Conservation (phyloP, 768 basidiomycete species). For the Lactarius deliciosus region DNA sequence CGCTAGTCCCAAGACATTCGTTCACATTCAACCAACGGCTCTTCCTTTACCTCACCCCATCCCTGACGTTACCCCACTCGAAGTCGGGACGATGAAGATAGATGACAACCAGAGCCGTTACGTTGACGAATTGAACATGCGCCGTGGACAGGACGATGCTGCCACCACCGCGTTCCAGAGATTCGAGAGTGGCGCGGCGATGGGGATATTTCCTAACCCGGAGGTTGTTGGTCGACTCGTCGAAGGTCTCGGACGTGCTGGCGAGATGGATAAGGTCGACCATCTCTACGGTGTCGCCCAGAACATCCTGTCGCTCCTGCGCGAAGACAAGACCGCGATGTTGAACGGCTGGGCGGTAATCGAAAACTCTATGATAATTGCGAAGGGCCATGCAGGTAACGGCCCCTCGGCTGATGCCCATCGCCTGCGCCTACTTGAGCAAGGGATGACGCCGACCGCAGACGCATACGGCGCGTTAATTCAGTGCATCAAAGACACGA, state of each 20-base stretch:
- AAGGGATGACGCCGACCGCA: conserved; percentile 75
- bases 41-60: conserved; percentile 18
- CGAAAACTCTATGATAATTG: conserved; percentile 90
- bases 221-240: conserved; percentile 61
- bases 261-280: conserved; percentile 58
- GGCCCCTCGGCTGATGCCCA: conserved; percentile 80
- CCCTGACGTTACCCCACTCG: conserved; percentile 1
- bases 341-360: conserved; percentile 66
- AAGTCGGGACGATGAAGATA: conserved; percentile 28
- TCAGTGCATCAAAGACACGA: conserved; percentile 85
- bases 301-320: conserved; percentile 48
- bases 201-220: conserved; percentile 51
- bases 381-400: conserved; percentile 77
- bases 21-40: conserved; percentile 15
- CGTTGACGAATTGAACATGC: conserved; percentile 34
- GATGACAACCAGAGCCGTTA: conserved; percentile 35
- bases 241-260: conserved; percentile 61
- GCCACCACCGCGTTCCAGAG: conserved; percentile 46
- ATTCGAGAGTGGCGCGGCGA: conserved; percentile 47
- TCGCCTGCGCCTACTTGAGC: conserved; percentile 70
- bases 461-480: conserved; percentile 94
- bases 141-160: conserved; percentile 31
- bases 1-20: neutral
- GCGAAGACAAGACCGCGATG: conserved; percentile 48
- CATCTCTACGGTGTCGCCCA: conserved; percentile 72